Conservation (phyloP, 1,284 basidiomycete species). For the Ustilago hordei region DNA sequence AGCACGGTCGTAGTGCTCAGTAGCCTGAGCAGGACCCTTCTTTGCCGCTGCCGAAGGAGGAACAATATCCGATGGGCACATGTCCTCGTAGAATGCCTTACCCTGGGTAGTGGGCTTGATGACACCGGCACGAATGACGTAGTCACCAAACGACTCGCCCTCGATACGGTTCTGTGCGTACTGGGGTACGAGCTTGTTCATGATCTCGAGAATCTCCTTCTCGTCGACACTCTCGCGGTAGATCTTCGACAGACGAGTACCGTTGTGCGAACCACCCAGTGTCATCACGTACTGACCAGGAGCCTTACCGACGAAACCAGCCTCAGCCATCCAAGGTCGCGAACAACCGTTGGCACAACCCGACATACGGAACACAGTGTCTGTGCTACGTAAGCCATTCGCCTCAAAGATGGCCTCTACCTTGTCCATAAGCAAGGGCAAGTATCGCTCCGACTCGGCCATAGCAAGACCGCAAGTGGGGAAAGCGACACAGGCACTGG, state of each 20-base stretch:
- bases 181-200: constrained; percentile 89
- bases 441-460: constrained; percentile 93
- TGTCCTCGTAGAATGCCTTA: constrained; percentile 62
- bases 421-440: constrained; percentile 94
- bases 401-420: constrained; percentile 95
- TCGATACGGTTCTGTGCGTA: constrained; percentile 88
- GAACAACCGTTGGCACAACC: constrained; percentile 70
- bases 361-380: constrained; percentile 94
- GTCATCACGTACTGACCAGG: constrained; percentile 94
- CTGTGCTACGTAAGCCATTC: constrained; percentile 89
- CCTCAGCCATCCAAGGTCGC: constrained; percentile 91
- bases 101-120: constrained; percentile 64
- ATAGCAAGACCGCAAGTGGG: constrained; percentile 93
- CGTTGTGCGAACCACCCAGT: constrained; percentile 92
- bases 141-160: constrained; percentile 97
- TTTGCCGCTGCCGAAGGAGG: constrained; percentile 43
- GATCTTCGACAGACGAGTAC: constrained; percentile 92
- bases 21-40: constrained; percentile 47
- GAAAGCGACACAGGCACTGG: constrained; percentile 88
- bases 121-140: constrained; percentile 76
- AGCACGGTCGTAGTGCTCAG: constrained; percentile 52
- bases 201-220: constrained; percentile 90
- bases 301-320: constrained; percentile 96
- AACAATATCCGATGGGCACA: constrained; percentile 50
- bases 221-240: constrained; percentile 90